phyloP scores from a whole-genome alignment of 2,329 filamentous ascomycete species.

The Arthrobotrys entomopaga region DNA sequence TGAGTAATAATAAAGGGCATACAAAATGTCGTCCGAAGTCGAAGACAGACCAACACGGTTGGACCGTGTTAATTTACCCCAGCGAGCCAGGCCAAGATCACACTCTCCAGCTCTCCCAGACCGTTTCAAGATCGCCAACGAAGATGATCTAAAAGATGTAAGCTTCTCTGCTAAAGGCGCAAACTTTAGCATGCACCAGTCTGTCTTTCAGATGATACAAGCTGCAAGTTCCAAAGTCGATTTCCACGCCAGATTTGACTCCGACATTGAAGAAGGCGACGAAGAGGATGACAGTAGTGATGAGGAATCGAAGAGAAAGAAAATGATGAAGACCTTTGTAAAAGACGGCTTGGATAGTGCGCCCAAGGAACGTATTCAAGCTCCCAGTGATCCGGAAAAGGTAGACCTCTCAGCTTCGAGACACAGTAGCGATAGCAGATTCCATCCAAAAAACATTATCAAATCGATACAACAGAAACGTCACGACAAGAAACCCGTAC shows the following conservation, averaged over 20 bases:
- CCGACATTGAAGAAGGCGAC: conserved; percentile 76
- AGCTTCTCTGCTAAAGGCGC: conserved; percentile 61
- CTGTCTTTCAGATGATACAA: conserved; percentile 90
- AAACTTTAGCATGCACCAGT: conserved; percentile 83
- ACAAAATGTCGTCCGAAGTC: conserved; percentile 56
- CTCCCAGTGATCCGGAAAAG: conserved; percentile 43
- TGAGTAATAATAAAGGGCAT: conserved; percentile 30
- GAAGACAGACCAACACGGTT: conserved; percentile 53
- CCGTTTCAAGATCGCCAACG: conserved; percentile 50
- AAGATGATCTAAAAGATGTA: conserved; percentile 53
- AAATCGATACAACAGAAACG: conserved; percentile 55
- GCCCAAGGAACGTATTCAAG: conserved; percentile 40
- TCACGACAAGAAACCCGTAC: conserved; percentile 35
- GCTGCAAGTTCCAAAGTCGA: conserved; percentile 84
- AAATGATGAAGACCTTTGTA: conserved; percentile 39
- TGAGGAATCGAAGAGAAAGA: conserved; percentile 54
- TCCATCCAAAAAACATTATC: conserved; percentile 46
- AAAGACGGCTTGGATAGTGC: conserved; percentile 38
- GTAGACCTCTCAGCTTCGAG: conserved; percentile 40
- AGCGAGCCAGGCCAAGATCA: conserved; percentile 47
- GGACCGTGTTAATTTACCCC: conserved; percentile 46
- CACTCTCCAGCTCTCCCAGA: conserved; percentile 54
- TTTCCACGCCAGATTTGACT: conserved; percentile 83
- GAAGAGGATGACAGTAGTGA: conserved; percentile 62
- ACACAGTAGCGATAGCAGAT: conserved; percentile 40